Evolutionary conservation across 2,329 filamentous ascomycete species (phyloP).

Genomic region (Phaeoacremonium minimum): DNA sequence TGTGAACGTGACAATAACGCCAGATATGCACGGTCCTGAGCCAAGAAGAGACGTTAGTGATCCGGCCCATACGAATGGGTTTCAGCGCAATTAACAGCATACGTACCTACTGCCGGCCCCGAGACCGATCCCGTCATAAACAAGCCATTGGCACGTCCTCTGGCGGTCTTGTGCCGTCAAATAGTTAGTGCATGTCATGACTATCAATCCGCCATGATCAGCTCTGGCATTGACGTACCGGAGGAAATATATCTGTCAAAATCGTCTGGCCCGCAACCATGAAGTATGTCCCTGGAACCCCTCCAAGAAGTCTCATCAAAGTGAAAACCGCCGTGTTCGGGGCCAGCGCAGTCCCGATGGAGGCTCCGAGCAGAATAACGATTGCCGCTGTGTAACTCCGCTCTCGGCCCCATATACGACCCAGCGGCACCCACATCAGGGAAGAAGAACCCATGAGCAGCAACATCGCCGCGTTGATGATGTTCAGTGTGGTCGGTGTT

Average conservation of each 20-base stretch:
- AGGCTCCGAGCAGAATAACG: slow-evolving; percentile 22
- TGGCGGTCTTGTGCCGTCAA: no score
- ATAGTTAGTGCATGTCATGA: no score
- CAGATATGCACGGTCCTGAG: slow-evolving; percentile 63
- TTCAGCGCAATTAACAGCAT: no score
- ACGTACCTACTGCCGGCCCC: slow-evolving; percentile 55
- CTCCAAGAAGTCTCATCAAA: slow-evolving; percentile 69
- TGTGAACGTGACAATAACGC: slow-evolving; percentile 71
- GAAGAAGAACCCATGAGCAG: slow-evolving; percentile 62
- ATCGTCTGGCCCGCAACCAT: slow-evolving; percentile 55
- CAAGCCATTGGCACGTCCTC: slow-evolving; percentile 70
- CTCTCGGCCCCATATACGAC: slow-evolving; percentile 41
- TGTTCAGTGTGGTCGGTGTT: slow-evolving; percentile 65
- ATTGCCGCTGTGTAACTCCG: slow-evolving; percentile 14
- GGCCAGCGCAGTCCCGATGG: slow-evolving; percentile 67
- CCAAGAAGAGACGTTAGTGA: no score
- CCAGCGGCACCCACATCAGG: slow-evolving; percentile 59
- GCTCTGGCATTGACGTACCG: slow-evolving; percentile 17
- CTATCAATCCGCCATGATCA: no score
- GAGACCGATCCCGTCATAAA: slow-evolving; percentile 68
- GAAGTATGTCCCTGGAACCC: slow-evolving; percentile 72
- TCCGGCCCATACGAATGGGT: no score
- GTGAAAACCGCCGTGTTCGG: slow-evolving; percentile 70
- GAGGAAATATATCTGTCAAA: slow-evolving; percentile 55
- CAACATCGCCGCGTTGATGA: slow-evolving; percentile 69